Conservation (phyloP, 2,329 filamentous ascomycete genomes). For the Colletotrichum falcatum region DNA sequence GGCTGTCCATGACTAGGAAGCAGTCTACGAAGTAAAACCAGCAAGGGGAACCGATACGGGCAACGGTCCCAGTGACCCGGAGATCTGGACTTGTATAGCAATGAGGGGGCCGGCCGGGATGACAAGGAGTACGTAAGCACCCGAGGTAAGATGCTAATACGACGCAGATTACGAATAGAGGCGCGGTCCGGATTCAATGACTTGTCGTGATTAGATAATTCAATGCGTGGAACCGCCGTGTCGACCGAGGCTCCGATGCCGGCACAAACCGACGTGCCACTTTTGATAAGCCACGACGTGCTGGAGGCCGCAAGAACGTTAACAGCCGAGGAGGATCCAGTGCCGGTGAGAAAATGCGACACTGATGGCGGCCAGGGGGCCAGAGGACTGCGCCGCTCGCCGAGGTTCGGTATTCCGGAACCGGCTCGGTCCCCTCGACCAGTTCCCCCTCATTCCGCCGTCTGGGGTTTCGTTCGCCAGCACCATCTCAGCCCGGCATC, state of each 20-base stretch:
- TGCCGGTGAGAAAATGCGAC: neutral
- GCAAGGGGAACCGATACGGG: neutral
- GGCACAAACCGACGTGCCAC: neutral
- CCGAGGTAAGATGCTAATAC: neutral
- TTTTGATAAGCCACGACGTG: neutral
- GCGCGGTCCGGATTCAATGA: neutral
- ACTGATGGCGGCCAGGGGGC: no score
- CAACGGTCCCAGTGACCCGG: neutral
- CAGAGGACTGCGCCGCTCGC: neutral
- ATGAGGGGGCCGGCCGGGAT: slow-evolving; percentile 8
- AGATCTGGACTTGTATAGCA: slow-evolving; percentile 1
- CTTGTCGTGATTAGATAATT: slow-evolving; percentile 17
- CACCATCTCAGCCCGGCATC: neutral
- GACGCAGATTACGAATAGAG: neutral
- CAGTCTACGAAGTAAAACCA: no score
- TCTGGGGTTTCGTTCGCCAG: neutral
- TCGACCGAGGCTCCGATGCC: neutral
- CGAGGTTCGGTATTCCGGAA: slow-evolving; percentile 9
- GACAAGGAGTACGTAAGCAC: slow-evolving; percentile 8
- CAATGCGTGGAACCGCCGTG: neutral
- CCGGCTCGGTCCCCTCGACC: slow-evolving; percentile 19
- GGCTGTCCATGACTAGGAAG: slow-evolving; percentile 15
- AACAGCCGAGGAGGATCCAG: neutral
- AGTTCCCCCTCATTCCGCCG: slow-evolving; percentile 18
- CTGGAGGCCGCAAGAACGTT: neutral